phyloP scores from a whole-genome alignment of 352 stramenopile species.

The Phytopythium chamaehyphon region DNA sequence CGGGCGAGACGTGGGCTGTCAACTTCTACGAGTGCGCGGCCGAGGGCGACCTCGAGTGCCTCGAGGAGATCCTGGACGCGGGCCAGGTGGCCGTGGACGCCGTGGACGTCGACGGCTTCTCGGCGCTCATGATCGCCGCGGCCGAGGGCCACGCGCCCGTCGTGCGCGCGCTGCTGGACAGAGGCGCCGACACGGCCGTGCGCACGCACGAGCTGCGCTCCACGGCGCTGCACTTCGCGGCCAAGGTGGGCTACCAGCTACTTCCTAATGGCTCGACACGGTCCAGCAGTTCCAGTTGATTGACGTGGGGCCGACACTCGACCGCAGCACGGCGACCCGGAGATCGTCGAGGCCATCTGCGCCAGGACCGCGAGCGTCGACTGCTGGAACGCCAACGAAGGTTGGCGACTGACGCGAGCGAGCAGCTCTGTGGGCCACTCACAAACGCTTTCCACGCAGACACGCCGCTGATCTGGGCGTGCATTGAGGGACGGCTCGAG shows the following conservation, averaged over 20 bases:
- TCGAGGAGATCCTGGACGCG: conserved; percentile 60
- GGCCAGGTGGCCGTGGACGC: conserved; percentile 56
- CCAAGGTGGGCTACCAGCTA: conserved; percentile 40
- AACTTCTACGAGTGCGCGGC: conserved; percentile 71
- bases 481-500: conserved; percentile 66
- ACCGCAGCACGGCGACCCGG: conserved; percentile 58
- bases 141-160: conserved; percentile 64
- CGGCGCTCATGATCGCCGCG: conserved; percentile 77
- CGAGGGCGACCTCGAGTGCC: conserved; percentile 58
- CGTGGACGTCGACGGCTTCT: conserved; percentile 82
- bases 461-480: conserved; percentile 79
- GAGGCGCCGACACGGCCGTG: conserved; percentile 53
- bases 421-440: neutral
- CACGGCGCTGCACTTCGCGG: conserved; percentile 74
- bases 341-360: conserved; percentile 71
- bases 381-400: conserved; percentile 64
- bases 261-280: neutral
- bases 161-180: conserved; percentile 47
- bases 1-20: conserved; percentile 55
- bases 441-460: conserved; percentile 16
- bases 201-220: conserved; percentile 73
- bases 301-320: no score
- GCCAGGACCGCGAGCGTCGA: conserved; percentile 51
- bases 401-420: conserved; percentile 9
- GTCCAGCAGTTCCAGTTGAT: neutral